phyloP scores from a whole-genome alignment of 345 rosid species.

The Combretum micranthum region DNA sequence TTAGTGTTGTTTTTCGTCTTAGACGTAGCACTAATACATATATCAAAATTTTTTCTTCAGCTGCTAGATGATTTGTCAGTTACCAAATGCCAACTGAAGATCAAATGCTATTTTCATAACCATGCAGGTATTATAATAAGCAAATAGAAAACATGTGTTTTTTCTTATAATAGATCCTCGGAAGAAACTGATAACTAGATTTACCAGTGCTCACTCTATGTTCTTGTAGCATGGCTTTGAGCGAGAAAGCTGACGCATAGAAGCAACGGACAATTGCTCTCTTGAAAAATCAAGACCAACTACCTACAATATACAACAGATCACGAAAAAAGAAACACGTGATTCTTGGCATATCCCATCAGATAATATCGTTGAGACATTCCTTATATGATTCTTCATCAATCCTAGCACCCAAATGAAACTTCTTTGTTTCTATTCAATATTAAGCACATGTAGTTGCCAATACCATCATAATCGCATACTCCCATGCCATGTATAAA shows the following conservation, averaged over 20 bases:
- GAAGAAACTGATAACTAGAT: slow-evolving; percentile 15
- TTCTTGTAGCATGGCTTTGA: slow-evolving; percentile 52
- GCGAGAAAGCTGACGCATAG: slow-evolving; percentile 41
- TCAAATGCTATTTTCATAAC: no score
- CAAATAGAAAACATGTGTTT: not conserved
- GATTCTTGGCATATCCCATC: not conserved
- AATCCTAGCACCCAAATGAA: not conserved
- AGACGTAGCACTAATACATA: not conserved
- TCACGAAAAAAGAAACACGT: not conserved
- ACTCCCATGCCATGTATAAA: no score
- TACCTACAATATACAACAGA: slow-evolving; percentile 37
- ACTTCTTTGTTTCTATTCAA: no score
- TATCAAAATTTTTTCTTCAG: no score
- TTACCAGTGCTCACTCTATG: slow-evolving; percentile 90
- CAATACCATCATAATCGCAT: no score
- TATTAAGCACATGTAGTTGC: no score
- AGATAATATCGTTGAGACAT: not conserved
- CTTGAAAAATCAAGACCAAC: slow-evolving; percentile 75
- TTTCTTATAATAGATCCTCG: not conserved
- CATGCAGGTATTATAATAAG: no score
- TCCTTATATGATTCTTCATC: not conserved
- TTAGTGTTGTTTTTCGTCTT: not conserved
- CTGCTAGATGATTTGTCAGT: no score
- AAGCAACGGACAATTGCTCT: slow-evolving; percentile 65
- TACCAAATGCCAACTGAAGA: no score